Base-by-base conservation (phyloP, 2,329 filamentous ascomycete species). In the Daldinia eschscholtzii region DNA sequence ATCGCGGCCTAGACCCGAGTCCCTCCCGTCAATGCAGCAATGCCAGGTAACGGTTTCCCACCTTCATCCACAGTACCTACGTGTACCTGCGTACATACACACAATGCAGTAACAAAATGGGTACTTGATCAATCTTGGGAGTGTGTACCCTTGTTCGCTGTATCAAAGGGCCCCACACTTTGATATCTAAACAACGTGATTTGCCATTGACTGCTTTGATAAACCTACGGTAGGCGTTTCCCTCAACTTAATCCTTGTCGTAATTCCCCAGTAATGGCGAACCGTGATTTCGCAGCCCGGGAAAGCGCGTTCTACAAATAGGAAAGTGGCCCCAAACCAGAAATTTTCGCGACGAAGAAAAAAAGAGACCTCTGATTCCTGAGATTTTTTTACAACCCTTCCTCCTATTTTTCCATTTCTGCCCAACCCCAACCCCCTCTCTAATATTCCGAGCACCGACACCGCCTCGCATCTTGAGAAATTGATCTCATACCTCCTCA, bases 281-380 rank as follows among this genome's bases (percentile, higher is more conserved):
- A 68, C 72, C 70, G 74, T 77, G 74, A 76, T 76, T 77, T 75
- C 70, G 68, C 63, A 64, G 64, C 64, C 71, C 70, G 71, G 72
- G 73, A 70, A 72, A 73, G 74, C 74, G 77, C 78, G 76, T 80
- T 76, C 77, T 81, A 82, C 80, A 82, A 82, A 82, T 81, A 81
- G 79, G 77, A 80, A 78, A 78, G 75, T 75, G 77, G 79, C 80
- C 80, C 80, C 76, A 79, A 76, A 74, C 77, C 76, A 76, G 73
- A 78, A 77, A 76, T 78, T 80, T 76, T 79, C 77, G 79, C 76
- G 78, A 76, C 70, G 56, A 76, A 46, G 42, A 50, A 71, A 70
- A 76, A 76, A 78, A 76, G 75, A 74, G 73, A 76, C 73, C 71
- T 77, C 76, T 76, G 72, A 75, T 76, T 78, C 76, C 77, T 76